Evolutionary conservation across 495 filamentous ascomycete genomes (phyloP).

Genomic region (Daldinia concentrica): DNA sequence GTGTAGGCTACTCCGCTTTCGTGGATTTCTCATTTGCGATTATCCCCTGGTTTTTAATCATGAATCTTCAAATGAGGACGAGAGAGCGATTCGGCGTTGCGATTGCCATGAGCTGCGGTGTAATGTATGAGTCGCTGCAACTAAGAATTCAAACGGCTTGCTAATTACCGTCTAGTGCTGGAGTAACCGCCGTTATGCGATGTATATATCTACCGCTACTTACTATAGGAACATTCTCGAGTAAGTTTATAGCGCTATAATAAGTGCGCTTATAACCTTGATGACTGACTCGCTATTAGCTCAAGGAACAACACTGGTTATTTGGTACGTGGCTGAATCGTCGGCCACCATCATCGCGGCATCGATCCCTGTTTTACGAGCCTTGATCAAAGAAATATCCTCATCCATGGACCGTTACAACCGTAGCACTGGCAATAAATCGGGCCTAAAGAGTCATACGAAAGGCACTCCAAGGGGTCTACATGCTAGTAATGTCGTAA

Average conservation of each 20-base stretch:
- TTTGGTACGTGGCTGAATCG: conserved; percentile 49
- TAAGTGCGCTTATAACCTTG: neutral
- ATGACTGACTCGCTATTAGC: conserved; percentile 17
- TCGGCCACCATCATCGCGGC: conserved; percentile 51
- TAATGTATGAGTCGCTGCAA: conserved; percentile 43
- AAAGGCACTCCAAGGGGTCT: conserved; percentile 17
- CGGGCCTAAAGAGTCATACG: conserved; percentile 23
- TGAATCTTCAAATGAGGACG: conserved; percentile 49
- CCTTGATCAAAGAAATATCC: conserved; percentile 46
- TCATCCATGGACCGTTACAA: conserved; percentile 33
- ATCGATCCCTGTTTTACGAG: conserved; percentile 50
- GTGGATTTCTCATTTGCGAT: conserved; percentile 51
- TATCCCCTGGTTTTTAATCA: conserved; percentile 49
- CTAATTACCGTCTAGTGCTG: conserved; percentile 35
- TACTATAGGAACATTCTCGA: conserved; percentile 28
- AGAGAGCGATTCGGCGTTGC: conserved; percentile 50
- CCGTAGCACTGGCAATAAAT: conserved; percentile 33
- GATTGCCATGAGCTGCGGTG: conserved; percentile 52
- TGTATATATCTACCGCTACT: conserved; percentile 36
- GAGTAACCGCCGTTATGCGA: conserved; percentile 37
- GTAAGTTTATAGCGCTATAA: conserved; percentile 16
- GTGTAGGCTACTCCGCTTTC: conserved; percentile 46
- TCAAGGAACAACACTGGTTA: conserved; percentile 40
- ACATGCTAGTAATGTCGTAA: conserved; percentile 36
- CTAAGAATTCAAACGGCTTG: neutral